Evolutionary conservation across 306 rosid species (phyloP).

Genomic region (Cyamopsis tetragonoloba): DNA sequence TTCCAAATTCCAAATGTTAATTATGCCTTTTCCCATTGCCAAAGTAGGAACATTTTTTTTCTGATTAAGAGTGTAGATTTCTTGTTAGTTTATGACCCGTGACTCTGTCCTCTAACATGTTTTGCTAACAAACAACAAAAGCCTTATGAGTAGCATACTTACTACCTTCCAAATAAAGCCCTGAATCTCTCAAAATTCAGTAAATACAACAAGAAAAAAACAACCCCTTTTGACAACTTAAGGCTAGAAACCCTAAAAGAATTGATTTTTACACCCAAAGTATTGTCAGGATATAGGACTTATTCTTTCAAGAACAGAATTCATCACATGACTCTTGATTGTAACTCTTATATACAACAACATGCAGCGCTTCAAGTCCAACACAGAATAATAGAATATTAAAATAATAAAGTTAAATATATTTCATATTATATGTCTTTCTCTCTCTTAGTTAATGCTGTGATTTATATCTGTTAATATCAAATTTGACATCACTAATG

Average conservation of each 20-base stretch:
- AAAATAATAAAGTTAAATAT: too few species aligned
- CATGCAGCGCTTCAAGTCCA: too few species aligned
- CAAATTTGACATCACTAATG: too few species aligned
- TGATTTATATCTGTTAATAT: too few species aligned
- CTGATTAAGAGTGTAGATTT: constrained; percentile 18
- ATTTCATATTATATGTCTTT: too few species aligned
- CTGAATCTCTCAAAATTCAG: constrained; percentile 16
- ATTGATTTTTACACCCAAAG: neutral
- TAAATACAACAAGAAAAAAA: constrained; percentile 31
- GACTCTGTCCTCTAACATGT: constrained; percentile 26
- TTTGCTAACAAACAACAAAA: constrained; percentile 26
- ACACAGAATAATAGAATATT: too few species aligned
- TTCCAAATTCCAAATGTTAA: neutral
- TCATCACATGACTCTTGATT: constrained; percentile 29
- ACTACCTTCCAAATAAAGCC: constrained; percentile 30
- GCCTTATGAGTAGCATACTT: constrained; percentile 30
- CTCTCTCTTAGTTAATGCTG: too few species aligned
- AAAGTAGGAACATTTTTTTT: constrained; percentile 5
- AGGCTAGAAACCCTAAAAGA: neutral
- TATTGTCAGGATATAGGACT: neutral
- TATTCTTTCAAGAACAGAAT: constrained; percentile 13
- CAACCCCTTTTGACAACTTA: constrained; percentile 25
- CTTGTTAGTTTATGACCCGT: constrained; percentile 34
- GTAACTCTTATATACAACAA: too few species aligned
- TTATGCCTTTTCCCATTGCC: constrained; percentile 3